phyloP scores from a whole-genome alignment of 2,329 filamentous ascomycete genomes.

The Mariannaea sp. region DNA sequence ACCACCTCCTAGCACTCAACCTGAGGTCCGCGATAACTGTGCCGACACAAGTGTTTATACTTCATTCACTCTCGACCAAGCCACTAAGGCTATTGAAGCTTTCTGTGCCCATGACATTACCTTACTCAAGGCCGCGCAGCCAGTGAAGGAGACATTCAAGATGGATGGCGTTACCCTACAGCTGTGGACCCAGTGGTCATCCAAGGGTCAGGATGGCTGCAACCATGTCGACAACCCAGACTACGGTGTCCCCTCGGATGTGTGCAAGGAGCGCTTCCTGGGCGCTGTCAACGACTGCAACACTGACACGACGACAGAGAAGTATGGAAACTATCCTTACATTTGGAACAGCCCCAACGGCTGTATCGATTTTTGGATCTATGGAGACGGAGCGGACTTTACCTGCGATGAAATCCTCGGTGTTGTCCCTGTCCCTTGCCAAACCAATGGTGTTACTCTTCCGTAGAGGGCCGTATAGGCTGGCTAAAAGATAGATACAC shows the following conservation, averaged over 20 bases:
- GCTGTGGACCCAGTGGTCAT: neutral
- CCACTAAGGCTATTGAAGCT: neutral
- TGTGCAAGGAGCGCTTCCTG: slow-evolving; percentile 8
- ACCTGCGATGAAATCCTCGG: slow-evolving; percentile 4
- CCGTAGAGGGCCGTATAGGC: neutral
- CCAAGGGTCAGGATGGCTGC: slow-evolving; percentile 3
- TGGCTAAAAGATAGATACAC: neutral
- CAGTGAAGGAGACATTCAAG: neutral
- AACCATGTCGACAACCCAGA: neutral
- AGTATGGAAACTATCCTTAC: slow-evolving; percentile 3
- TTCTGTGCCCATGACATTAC: slow-evolving; percentile 3
- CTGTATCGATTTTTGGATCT: slow-evolving; percentile 8
- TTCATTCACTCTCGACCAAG: slow-evolving; percentile 5
- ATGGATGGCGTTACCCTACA: neutral
- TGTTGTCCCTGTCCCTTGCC: slow-evolving; percentile 3
- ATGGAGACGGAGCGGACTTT: slow-evolving; percentile 7
- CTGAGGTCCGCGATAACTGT: slow-evolving; percentile 5
- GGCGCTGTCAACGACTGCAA: slow-evolving; percentile 8
- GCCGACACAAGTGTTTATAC: slow-evolving; percentile 11
- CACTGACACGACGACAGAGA: slow-evolving; percentile 2
- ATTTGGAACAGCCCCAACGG: slow-evolving; percentile 15
- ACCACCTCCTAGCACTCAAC: no score
- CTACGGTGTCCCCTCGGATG: neutral
- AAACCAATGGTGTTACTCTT: neutral
- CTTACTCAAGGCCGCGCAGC: neutral